Percentiles rank a stretch among this genome's conserved stretches.
Evolutionary conservation across 495 filamentous ascomycete genomes (phyloP).

Genomic region (Evernia prunastri): DNA sequence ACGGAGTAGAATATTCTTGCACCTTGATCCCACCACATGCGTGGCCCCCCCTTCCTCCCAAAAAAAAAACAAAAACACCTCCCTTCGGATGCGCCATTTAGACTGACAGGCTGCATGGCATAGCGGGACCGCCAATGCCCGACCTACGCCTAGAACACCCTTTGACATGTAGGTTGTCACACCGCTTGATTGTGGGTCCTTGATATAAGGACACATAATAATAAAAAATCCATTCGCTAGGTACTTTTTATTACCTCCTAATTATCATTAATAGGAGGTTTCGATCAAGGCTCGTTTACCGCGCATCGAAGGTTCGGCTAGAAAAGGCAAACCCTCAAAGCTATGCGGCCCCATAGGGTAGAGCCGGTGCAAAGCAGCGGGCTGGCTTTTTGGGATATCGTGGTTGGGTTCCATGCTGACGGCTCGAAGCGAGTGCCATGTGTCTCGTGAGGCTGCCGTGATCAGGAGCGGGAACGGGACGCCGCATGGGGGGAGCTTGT

Average conservation of each 20-base stretch:
- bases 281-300: constrained; percentile 6
- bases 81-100: constrained; percentile 8
- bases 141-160: constrained; percentile 5
- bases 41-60: neutral
- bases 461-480: constrained; percentile 20
- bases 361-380: constrained; percentile 3
- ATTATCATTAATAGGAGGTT: no score
- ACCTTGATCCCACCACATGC: neutral
- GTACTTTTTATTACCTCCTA: no score
- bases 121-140: constrained; percentile 6
- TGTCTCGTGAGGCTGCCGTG: constrained; percentile 19
- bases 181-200: constrained; percentile 2
- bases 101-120: constrained; percentile 1
- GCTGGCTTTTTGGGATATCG: neutral
- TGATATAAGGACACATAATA: neutral
- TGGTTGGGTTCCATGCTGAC: constrained; percentile 17
- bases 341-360: constrained; percentile 14
- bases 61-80: no score
- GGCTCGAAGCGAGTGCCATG: constrained; percentile 19
- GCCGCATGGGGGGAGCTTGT: constrained; percentile 19
- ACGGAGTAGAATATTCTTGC: no score
- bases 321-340: neutral
- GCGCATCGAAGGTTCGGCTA: constrained; percentile 20
- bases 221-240: neutral
- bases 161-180: constrained; percentile 14